These are phyloP conservation scores for Claviceps sp. DNA, from an alignment of 2,329 filamentous ascomycete species.

Conservation along the genomic window DNA sequence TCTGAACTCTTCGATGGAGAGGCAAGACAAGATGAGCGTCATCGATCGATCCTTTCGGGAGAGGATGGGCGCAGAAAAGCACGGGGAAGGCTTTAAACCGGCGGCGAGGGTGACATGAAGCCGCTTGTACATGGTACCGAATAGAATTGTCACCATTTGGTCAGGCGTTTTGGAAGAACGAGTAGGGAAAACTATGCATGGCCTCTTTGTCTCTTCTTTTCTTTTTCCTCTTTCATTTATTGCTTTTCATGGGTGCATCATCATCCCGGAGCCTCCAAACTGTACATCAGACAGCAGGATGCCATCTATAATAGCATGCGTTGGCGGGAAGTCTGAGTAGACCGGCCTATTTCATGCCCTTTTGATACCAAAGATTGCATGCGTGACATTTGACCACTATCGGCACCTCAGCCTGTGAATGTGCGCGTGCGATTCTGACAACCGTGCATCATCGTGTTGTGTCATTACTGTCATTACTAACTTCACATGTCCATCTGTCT, in stretches of 20 bases:
- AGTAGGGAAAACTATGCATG: constrained; percentile 15
- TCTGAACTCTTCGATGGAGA: background rate
- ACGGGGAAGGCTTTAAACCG: background rate
- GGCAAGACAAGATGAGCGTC: background rate
- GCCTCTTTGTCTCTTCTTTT: constrained; percentile 1
- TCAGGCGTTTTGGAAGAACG: constrained; percentile 29
- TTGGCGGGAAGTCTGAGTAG: constrained; percentile 3
- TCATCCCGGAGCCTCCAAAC: constrained; percentile 16
- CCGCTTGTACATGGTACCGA: constrained; percentile 21
- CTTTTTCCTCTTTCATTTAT: background rate
- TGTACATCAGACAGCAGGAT: constrained; percentile 20
- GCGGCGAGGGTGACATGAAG: background rate
- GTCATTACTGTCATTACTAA: too few species aligned
- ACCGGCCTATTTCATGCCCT: background rate
- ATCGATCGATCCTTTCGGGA: background rate
- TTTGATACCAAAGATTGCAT: background rate
- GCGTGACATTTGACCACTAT: too few species aligned
- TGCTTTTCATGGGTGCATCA: constrained; percentile 19
- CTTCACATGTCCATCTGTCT: too few species aligned
- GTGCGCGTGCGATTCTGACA: too few species aligned
- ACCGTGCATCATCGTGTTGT: too few species aligned
- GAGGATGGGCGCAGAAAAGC: background rate
- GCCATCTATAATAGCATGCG: constrained; percentile 7
- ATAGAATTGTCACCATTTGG: constrained; percentile 18
- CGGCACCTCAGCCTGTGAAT: too few species aligned